phyloP scores from a whole-genome alignment of 2,329 filamentous ascomycete genomes.

The Alternaria sp. region DNA sequence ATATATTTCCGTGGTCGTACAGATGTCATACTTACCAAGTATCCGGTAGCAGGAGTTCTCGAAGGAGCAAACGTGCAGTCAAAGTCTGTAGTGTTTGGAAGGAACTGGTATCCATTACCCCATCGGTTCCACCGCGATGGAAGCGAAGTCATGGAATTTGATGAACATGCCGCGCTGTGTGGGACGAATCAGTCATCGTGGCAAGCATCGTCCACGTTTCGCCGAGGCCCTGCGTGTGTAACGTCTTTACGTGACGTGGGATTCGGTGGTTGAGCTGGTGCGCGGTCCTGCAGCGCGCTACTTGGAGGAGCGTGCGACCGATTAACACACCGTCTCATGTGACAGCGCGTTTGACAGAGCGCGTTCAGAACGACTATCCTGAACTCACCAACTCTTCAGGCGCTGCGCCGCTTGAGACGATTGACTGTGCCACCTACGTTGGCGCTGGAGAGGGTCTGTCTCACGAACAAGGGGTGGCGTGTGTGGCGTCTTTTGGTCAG shows the following conservation, averaged over 20 bases:
- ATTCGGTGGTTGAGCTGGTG: slow-evolving; percentile 12
- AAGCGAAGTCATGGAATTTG: slow-evolving; percentile 10
- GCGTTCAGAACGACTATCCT: neutral
- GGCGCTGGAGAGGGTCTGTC: neutral
- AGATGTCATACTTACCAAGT: neutral
- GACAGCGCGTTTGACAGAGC: slow-evolving; percentile 4
- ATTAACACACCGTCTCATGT: slow-evolving; percentile 4
- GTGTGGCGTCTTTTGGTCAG: slow-evolving; percentile 14
- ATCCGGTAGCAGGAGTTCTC: neutral
- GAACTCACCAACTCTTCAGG: neutral
- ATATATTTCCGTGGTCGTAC: neutral
- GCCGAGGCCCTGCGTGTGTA: slow-evolving; percentile 22
- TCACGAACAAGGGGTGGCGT: neutral
- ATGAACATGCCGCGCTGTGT: slow-evolving; percentile 34
- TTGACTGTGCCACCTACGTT: neutral
- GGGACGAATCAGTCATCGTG: slow-evolving; percentile 15
- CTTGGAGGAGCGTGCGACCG: neutral
- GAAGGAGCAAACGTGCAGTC: neutral
- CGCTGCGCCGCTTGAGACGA: neutral
- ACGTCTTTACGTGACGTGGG: slow-evolving; percentile 42
- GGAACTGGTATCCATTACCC: slow-evolving; percentile 4
- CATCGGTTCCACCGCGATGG: slow-evolving; percentile 21
- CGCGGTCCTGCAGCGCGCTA: neutral
- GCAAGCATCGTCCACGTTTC: slow-evolving; percentile 24
- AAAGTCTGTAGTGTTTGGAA: neutral